Base-by-base conservation (phyloP, 228 moss, liverwort and hornwort genomes). In the Sphagnum fallax region DNA sequence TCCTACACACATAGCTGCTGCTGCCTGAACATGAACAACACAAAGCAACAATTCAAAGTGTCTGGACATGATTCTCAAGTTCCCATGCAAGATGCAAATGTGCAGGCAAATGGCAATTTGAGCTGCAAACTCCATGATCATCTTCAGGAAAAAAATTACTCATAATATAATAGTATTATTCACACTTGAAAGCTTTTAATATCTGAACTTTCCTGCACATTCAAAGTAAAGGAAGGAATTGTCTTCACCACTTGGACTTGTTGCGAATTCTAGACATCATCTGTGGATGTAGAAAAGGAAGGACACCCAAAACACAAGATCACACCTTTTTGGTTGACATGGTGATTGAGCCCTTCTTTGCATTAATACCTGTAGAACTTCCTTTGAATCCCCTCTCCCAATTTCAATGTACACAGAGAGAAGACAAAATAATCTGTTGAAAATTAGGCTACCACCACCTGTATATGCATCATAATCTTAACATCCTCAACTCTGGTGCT, bases 1-100 rank as follows among this genome's bases (percentile, higher is more conserved):
- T 53, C 93, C 93, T 64, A 93, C 93, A 75, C 89, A 93, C 91
- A 93, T 87, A 49, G 93, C 91, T 65, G 89, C 93, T 74, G 91
- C 91, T 74, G 93, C 93, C 91, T 91, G 86, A 53, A 60, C 16
- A 51, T 48, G 13, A 58, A 52, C 63, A 73, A 47, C 47, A 47
- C 12, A 47, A 53, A 47, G 52, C 3, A 32, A 32, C 32, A 52
- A 9, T 58, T 58, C 10, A 9, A 58, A 10, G 1, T 9, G 10
- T 14, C 58, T 58, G 10, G 58, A 14, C 58, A 9, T 58, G 14
- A 14, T 14, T 9, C 58, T 58, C 14, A 58, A 58, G 58, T 14
- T 14, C 14, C 10, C 14, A 14, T 58, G 10, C 58, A 4, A 1
- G 58, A 14, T 58, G 55, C 32, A 32, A 32, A 50, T 14, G 4